Conservation (phyloP, 2,329 filamentous ascomycete genomes). For the Fusarium oxysporum region DNA sequence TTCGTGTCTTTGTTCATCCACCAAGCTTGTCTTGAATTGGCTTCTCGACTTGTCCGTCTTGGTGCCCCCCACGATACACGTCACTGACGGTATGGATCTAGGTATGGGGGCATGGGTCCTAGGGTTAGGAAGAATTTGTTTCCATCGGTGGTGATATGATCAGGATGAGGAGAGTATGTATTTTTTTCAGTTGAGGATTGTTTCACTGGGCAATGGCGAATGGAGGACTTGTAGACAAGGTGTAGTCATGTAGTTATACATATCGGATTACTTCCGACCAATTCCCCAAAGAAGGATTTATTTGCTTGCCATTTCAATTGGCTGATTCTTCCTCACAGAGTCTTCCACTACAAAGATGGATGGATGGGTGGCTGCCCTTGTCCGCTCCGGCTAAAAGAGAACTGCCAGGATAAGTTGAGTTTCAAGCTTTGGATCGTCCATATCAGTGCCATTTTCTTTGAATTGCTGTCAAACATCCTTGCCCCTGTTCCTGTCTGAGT, state of each 20-base stretch:
- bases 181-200: background rate
- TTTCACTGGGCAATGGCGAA: background rate
- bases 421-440: constrained; percentile 7
- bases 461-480: constrained; percentile 18
- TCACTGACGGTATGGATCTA: constrained; percentile 28
- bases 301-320: constrained; percentile 4
- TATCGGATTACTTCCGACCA: constrained; percentile 19
- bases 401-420: background rate
- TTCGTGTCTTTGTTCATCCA: constrained; percentile 6
- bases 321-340: background rate
- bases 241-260: background rate
- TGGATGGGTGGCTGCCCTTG: constrained; percentile 15
- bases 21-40: constrained; percentile 19
- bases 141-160: background rate
- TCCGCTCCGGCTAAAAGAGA: constrained; percentile 10
- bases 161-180: background rate
- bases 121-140: constrained; percentile 21
- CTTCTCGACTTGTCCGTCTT: background rate
- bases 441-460: background rate
- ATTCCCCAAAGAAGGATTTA: background rate
- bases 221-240: background rate
- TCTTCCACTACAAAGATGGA: constrained; percentile 10
- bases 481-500: constrained; percentile 18
- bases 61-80: constrained; percentile 36
- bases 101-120: constrained; percentile 13